Evolutionary conservation across 225 moss, liverwort and hornwort genomes (phyloP), one percentile per base, ranked within the genome.

Genomic region (Pseudisothecium myosuroides): DNA sequence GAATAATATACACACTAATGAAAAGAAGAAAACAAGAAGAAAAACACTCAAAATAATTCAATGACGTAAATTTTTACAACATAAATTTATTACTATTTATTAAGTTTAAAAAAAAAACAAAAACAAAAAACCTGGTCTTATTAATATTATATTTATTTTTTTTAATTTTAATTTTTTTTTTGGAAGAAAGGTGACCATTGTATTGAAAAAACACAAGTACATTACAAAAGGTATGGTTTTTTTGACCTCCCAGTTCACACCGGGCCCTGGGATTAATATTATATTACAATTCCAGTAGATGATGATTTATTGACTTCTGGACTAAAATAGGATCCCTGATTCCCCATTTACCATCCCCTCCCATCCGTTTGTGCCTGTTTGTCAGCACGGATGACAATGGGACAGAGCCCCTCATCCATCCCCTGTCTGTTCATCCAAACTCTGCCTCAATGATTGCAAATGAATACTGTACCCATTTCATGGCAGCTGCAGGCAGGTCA

Each of bases 61-160:
- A 21, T 22, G 20, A 7, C 4, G 3, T 14, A 8, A 50, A 31
- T 4, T 20, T 11, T 6, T 31, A 17, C 0, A 0, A 47, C 3
- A 8, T 24, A 15, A 4, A 19, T 47, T 17, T 29, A 31, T 8
- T 12, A 4, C 5, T 13, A 41, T 24, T 27, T 71, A 9, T 26
- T 27, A 7, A 7, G 7, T 3, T 69, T 24, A 2, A 12, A 10
- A 55, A 18, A 18, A 18, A 55, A 18, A 18, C 5, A 18, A 55
- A 4, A 18, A 55, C 5, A 18, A 55, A 4, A 18, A 55, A 76
- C 5, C 5, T 6, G 24, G 54, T 23, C 14, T 18, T 17, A 0
- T 47, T 18, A 1, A 14, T 34, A 2, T 71, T 24, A 23, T 26
- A 9, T 52, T 37, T 10, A 16, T 6, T n/a, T n/a, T n/a, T n/a